Percentiles rank a stretch among this genome's conserved stretches.
phyloP scores from a whole-genome alignment of 2,329 filamentous ascomycete genomes.

The Alternaria gaisen region DNA sequence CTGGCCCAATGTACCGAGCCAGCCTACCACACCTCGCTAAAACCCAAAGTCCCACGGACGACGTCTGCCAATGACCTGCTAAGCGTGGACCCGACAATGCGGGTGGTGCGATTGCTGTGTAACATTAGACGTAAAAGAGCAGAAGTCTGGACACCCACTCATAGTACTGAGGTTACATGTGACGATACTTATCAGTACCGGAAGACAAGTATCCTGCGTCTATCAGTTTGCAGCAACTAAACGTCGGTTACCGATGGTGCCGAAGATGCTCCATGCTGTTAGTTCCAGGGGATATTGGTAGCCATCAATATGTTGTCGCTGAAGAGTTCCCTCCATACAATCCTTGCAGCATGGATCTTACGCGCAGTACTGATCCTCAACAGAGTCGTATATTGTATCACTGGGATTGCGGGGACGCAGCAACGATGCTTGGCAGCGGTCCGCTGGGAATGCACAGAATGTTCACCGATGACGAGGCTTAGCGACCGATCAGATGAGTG shows the following conservation, averaged over 20 bases:
- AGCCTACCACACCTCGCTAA: conserved; percentile 17
- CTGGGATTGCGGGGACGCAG: conserved; percentile 15
- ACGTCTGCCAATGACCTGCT: conserved; percentile 3
- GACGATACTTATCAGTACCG: background rate
- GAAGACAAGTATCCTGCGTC: background rate
- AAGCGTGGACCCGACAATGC: background rate
- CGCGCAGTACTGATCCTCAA: conserved; percentile 11
- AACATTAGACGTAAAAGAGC: conserved; percentile 3
- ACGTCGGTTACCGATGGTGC: background rate
- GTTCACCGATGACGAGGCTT: conserved; percentile 24
- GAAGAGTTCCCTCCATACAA: conserved; percentile 6
- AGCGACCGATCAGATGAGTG: conserved; percentile 11
- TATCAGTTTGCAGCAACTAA: background rate
- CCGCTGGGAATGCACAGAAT: conserved; percentile 20
- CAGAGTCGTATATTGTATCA: conserved; percentile 6
- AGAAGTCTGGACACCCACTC: background rate
- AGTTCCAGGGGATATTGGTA: background rate
- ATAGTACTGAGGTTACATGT: background rate
- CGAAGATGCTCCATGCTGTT: background rate
- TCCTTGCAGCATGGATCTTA: conserved; percentile 9
- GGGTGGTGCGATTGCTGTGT: conserved; percentile 2
- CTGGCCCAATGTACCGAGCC: background rate
- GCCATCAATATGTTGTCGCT: background rate
- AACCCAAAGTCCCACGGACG: background rate
- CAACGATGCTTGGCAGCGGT: conserved; percentile 15